Conservation (phyloP, 2,329 filamentous ascomycete genomes). For the Seiridium cupressi region DNA sequence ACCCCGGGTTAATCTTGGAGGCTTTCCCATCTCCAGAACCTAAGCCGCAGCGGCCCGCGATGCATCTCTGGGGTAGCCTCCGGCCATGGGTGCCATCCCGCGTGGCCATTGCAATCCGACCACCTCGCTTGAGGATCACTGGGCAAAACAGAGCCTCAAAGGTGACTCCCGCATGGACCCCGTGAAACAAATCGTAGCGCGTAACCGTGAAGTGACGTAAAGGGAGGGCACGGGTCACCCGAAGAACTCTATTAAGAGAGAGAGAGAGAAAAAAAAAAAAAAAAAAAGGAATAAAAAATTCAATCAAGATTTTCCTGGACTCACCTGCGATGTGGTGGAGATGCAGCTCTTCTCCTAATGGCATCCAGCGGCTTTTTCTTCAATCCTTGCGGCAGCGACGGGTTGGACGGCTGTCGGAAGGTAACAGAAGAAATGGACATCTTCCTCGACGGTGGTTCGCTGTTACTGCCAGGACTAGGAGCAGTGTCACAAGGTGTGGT, state of each 20-base stretch:
- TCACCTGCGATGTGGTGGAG: conserved; percentile 50
- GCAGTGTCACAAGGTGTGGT: conserved; percentile 32
- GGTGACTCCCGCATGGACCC: background rate
- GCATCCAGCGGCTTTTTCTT: conserved; percentile 45
- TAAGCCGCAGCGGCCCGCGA: conserved; percentile 11
- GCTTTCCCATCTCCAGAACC: conserved; percentile 7
- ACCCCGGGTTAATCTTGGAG: background rate
- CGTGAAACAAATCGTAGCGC: conserved; percentile 2
- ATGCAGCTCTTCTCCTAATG: conserved; percentile 41
- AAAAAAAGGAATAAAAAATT: conserved; percentile 4
- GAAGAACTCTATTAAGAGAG: background rate
- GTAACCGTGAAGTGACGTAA: background rate
- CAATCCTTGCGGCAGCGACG: conserved; percentile 45
- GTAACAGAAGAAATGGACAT: conserved; percentile 46
- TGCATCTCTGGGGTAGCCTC: conserved; percentile 9
- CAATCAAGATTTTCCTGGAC: conserved; percentile 16
- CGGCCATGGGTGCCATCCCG: conserved; percentile 9
- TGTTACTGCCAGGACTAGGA: conserved; percentile 32
- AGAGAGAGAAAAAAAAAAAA: background rate
- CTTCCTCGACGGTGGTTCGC: conserved; percentile 36
- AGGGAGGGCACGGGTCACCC: background rate
- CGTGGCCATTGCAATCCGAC: background rate
- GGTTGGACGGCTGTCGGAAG: conserved; percentile 42
- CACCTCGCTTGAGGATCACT: conserved; percentile 8
- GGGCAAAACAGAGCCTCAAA: conserved; percentile 7